phyloP scores from a whole-genome alignment of 1,139 yeast species.

The Taphrina deformans region DNA sequence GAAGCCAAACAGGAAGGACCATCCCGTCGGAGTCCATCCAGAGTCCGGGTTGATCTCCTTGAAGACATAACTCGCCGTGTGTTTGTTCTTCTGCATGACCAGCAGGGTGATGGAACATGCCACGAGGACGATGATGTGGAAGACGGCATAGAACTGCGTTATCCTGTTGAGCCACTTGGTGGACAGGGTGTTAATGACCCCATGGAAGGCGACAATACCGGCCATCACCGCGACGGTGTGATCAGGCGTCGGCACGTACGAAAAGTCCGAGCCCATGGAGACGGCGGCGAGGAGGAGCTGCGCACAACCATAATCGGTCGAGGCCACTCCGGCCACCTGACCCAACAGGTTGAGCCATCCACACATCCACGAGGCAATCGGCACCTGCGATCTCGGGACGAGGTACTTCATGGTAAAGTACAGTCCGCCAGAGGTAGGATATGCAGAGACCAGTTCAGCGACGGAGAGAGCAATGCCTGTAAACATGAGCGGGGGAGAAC shows the following conservation, averaged over 20 bases:
- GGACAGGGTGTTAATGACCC: constrained; percentile 50
- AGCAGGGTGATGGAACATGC: constrained; percentile 46
- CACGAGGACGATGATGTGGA: constrained; percentile 50
- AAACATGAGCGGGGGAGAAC: not conserved
- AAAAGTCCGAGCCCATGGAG: constrained; percentile 49
- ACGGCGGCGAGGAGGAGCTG: constrained; percentile 50
- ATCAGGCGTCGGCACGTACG: constrained; percentile 48
- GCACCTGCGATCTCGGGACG: constrained; percentile 45
- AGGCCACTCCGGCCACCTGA: constrained; percentile 51
- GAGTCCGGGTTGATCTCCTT: constrained; percentile 43
- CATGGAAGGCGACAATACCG: constrained; percentile 49
- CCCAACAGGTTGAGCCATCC: constrained; percentile 53
- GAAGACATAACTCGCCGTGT: constrained; percentile 45
- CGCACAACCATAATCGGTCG: constrained; percentile 47
- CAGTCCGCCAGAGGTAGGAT: constrained; percentile 72
- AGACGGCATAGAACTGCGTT: constrained; percentile 50
- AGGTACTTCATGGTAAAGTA: constrained; percentile 43
- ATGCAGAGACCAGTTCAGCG: constrained; percentile 63
- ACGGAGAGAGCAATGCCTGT: constrained; percentile 53
- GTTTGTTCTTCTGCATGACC: constrained; percentile 43
- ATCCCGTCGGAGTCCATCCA: constrained; percentile 53
- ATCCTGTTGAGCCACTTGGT: constrained; percentile 49
- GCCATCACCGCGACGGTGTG: constrained; percentile 52
- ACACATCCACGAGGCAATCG: constrained; percentile 50
- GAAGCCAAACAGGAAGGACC: constrained; percentile 62